These are phyloP conservation scores for Entoloma clypeatum DNA, from an alignment of 1,284 basidiomycete species.

Conservation along the genomic window DNA sequence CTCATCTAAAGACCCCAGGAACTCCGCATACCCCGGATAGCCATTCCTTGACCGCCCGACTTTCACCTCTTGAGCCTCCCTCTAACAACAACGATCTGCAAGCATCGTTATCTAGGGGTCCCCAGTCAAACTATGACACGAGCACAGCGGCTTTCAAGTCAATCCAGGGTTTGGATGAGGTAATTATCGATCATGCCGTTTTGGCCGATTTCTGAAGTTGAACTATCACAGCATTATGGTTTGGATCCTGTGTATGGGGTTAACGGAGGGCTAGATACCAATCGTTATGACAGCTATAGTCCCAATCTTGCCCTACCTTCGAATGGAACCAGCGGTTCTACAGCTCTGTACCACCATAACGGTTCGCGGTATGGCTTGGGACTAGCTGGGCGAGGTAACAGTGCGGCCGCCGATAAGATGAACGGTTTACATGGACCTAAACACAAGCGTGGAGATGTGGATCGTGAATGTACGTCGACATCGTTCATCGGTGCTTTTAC, in stretches of 20 bases:
- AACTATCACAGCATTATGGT: conserved; percentile 44
- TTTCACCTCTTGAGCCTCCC: conserved; percentile 47
- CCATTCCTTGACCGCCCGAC: conserved; percentile 55
- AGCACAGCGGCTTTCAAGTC: conserved; percentile 49
- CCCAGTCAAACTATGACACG: conserved; percentile 57
- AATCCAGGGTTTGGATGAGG: conserved; percentile 56
- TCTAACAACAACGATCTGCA: conserved; percentile 54
- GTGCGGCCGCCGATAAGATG: conserved; percentile 61
- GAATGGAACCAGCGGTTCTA: conserved; percentile 63
- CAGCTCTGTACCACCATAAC: conserved; percentile 77
- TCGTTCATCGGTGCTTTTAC: neutral
- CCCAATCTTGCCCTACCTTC: conserved; percentile 26
- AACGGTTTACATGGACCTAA: conserved; percentile 88
- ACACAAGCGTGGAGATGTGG: conserved; percentile 90
- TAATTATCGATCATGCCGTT: conserved; percentile 28
- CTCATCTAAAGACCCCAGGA: conserved; percentile 62
- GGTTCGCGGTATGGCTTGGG: conserved; percentile 73
- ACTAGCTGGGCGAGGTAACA: conserved; percentile 47
- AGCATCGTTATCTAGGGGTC: conserved; percentile 64
- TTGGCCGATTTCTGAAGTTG: conserved; percentile 6
- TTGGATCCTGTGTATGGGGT: conserved; percentile 59
- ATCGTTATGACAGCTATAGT: conserved; percentile 61
- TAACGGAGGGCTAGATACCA: conserved; percentile 46
- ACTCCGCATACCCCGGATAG: conserved; percentile 64
- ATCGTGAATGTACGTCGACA: conserved; percentile 70